Evolutionary conservation across 1,139 yeast genomes (phyloP).

Genomic region (Saccharomyces hybrid): DNA sequence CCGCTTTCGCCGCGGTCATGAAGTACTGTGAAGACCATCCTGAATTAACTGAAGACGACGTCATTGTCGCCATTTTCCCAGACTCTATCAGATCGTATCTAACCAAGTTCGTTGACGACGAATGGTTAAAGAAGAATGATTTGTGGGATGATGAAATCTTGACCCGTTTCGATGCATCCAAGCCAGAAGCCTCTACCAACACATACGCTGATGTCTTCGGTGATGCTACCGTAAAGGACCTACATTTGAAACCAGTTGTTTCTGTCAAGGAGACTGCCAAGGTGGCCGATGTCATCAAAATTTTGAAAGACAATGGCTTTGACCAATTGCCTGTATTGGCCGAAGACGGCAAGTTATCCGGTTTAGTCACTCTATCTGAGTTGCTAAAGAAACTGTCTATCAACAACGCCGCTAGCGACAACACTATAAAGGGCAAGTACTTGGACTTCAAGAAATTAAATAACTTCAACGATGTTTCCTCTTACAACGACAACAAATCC

Average conservation of each 20-base stretch:
- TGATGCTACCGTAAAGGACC: constrained; percentile 58
- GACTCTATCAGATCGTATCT: constrained; percentile 83
- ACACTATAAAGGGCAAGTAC: constrained; percentile 52
- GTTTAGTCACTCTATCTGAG: constrained; percentile 71
- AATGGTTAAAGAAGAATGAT: constrained; percentile 81
- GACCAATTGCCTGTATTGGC: constrained; percentile 78
- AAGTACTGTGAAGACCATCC: constrained; percentile 56
- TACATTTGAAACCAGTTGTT: constrained; percentile 75
- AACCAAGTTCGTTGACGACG: constrained; percentile 84
- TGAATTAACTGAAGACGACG: constrained; percentile 61
- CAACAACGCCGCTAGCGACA: constrained; percentile 41
- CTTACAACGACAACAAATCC: constrained; percentile 55
- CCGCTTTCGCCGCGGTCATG: constrained; percentile 76
- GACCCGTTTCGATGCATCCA: constrained; percentile 26
- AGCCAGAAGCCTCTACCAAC: constrained; percentile 9
- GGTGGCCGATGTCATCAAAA: constrained; percentile 59
- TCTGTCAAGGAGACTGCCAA: constrained; percentile 59
- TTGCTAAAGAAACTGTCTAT: constrained; percentile 57
- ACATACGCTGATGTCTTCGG: constrained; percentile 39
- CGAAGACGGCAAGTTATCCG: constrained; percentile 57
- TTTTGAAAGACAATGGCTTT: constrained; percentile 69
- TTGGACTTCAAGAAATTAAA: constrained; percentile 69
- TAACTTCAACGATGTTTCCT: constrained; percentile 54
- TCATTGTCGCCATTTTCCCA: constrained; percentile 76
- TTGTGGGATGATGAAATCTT: constrained; percentile 50